These are phyloP conservation scores for Nothophoma quercina DNA, from an alignment of 2,329 filamentous ascomycete species.

Conservation along the genomic window DNA sequence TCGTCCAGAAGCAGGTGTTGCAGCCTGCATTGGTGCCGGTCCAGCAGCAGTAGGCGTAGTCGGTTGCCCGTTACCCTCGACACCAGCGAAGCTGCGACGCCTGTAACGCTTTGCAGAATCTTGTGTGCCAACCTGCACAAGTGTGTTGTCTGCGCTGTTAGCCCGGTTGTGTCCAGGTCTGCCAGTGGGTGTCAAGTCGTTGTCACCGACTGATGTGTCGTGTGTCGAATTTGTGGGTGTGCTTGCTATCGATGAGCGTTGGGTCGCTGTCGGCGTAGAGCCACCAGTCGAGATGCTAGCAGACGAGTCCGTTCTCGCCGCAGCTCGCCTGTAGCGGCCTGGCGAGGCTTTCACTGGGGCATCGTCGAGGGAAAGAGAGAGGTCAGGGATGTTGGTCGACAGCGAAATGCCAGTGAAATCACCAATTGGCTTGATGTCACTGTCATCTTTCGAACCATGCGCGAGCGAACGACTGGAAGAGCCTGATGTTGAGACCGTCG, in stretches of 20 bases:
- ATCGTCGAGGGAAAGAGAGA: constrained; percentile 63
- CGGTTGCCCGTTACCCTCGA: constrained; percentile 52
- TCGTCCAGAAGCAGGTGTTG: constrained; percentile 27
- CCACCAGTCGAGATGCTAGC: constrained; percentile 40
- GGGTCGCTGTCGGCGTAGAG: constrained; percentile 39
- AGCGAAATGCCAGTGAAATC: constrained; percentile 57
- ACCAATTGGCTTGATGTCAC: constrained; percentile 49
- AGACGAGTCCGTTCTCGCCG: constrained; percentile 62
- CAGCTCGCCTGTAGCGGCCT: constrained; percentile 80
- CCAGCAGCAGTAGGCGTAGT: constrained; percentile 24
- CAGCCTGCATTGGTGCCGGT: constrained; percentile 19
- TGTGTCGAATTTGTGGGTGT: constrained; percentile 60
- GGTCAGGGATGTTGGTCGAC: constrained; percentile 60
- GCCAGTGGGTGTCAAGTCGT: constrained; percentile 25
- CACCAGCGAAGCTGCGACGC: constrained; percentile 80
- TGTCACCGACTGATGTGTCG: constrained; percentile 63
- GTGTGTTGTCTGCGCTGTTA: constrained; percentile 73
- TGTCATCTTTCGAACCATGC: constrained; percentile 60
- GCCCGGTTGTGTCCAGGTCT: constrained; percentile 62
- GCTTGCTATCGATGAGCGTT: constrained; percentile 48
- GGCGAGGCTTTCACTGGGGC: constrained; percentile 72
- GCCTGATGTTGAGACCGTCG: constrained; percentile 57
- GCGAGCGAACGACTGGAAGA: constrained; percentile 58
- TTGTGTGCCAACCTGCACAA: constrained; percentile 63
- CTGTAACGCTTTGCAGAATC: constrained; percentile 80